Conservation (phyloP, 352 stramenopile genomes). For the Elongisporangium undulatum region DNA sequence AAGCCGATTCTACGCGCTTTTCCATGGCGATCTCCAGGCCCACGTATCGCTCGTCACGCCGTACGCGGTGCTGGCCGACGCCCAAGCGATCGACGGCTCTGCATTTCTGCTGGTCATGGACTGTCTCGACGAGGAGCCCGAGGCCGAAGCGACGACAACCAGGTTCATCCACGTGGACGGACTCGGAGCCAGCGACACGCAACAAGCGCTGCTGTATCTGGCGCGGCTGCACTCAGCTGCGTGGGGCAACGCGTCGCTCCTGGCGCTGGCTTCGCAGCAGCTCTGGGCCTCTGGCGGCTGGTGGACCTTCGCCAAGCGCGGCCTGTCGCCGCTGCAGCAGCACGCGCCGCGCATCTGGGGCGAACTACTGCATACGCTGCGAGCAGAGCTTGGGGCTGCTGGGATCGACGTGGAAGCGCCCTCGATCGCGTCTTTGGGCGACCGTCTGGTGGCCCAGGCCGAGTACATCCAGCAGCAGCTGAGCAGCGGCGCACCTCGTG, state of each 20-base stretch:
- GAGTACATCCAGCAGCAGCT: slow-evolving; percentile 46
- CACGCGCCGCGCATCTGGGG: slow-evolving; percentile 30
- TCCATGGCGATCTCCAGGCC: slow-evolving; percentile 24
- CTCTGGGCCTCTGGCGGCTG: slow-evolving; percentile 44
- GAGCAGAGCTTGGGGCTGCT: slow-evolving; percentile 4
- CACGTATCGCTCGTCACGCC: slow-evolving; percentile 42
- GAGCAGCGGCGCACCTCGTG: slow-evolving; percentile 10
- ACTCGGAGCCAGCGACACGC: slow-evolving; percentile 26
- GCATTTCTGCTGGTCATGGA: slow-evolving; percentile 52
- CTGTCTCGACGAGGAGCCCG: slow-evolving; percentile 17
- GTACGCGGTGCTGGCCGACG: slow-evolving; percentile 26
- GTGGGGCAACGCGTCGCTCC: slow-evolving; percentile 16
- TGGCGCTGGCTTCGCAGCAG: slow-evolving; percentile 17
- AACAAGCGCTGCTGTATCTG: slow-evolving; percentile 41
- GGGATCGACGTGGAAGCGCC: slow-evolving; percentile 5
- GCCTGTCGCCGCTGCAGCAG: slow-evolving; percentile 30
- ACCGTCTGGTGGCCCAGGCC: slow-evolving; percentile 42
- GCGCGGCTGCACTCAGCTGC: slow-evolving; percentile 38
- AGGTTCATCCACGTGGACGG: slow-evolving; percentile 31
- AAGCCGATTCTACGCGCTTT: slow-evolving; percentile 48
- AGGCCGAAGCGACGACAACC: not conserved
- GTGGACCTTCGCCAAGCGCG: slow-evolving; percentile 63
- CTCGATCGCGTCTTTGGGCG: slow-evolving; percentile 20
- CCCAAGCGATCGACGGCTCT: slow-evolving; percentile 20
- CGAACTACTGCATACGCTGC: slow-evolving; percentile 27